phyloP scores from a whole-genome alignment of 1,139 yeast genomes.

The Kazachstania sp. region DNA sequence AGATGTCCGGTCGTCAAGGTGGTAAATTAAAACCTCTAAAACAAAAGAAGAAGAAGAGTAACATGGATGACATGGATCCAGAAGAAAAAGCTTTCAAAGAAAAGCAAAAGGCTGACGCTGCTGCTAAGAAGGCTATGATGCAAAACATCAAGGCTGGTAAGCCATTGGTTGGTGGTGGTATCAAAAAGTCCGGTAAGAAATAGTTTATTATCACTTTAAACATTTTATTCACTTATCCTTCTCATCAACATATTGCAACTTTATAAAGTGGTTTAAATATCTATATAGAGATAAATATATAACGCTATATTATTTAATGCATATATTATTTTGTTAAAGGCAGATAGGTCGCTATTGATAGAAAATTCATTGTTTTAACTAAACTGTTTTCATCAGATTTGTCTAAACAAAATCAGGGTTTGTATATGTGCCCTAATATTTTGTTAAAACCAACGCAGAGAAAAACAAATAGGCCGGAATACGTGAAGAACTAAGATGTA shows the following conservation, averaged over 20 bases:
- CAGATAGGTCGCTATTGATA: no score
- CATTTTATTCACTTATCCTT: background rate
- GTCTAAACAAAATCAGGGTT: no score
- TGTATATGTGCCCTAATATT: no score
- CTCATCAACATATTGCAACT: background rate
- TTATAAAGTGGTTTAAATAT: no score
- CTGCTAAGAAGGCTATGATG: slow-evolving; percentile 85
- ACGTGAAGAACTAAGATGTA: no score
- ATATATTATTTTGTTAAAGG: no score
- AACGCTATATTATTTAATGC: no score
- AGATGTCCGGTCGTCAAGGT: slow-evolving; percentile 71
- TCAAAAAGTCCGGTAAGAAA: slow-evolving; percentile 78
- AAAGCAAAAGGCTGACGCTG: slow-evolving; percentile 90
- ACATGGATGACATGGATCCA: slow-evolving; percentile 55
- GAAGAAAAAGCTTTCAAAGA: slow-evolving; percentile 87
- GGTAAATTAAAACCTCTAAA: slow-evolving; percentile 45
- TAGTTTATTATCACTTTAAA: slow-evolving; percentile 16
- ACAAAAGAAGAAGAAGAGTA: slow-evolving; percentile 65
- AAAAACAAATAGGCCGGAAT: no score
- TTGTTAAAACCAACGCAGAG: no score
- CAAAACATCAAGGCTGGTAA: slow-evolving; percentile 84
- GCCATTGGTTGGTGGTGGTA: slow-evolving; percentile 87
- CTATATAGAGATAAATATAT: no score
- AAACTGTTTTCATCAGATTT: no score
- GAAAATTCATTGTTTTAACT: no score